phyloP scores from a whole-genome alignment of 1,284 basidiomycete species.

The Trametes sp. region DNA sequence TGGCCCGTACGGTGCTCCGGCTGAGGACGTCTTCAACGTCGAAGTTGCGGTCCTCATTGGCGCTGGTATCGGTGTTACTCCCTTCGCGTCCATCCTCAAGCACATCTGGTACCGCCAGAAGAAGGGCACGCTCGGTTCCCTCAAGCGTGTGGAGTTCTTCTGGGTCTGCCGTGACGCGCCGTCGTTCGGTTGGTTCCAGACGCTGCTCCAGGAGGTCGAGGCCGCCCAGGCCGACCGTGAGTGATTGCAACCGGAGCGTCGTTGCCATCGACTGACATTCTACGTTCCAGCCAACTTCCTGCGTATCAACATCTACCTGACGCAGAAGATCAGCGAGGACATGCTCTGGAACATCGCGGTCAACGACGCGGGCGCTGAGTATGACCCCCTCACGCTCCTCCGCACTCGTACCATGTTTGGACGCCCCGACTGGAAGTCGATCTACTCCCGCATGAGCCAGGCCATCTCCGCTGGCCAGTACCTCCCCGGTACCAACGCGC shows the following conservation, averaged over 20 bases:
- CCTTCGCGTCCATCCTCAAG: conserved; percentile 91
- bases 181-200: conserved; percentile 95
- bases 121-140: conserved; percentile 73
- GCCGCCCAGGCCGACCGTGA: conserved; percentile 83
- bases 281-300: conserved; percentile 77
- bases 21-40: conserved; percentile 87
- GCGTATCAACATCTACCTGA: conserved; percentile 89
- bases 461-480: conserved; percentile 84
- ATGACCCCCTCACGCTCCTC: conserved; percentile 86
- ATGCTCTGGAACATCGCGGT: conserved; percentile 92
- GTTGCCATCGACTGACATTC: conserved; percentile 11
- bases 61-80: conserved; percentile 90
- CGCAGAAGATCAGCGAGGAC: conserved; percentile 84
- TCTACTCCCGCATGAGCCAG: conserved; percentile 75
- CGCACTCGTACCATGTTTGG: conserved; percentile 88
- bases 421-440: conserved; percentile 84
- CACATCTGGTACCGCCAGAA: conserved; percentile 93
- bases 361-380: conserved; percentile 82
- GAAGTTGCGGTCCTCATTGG: conserved; percentile 89
- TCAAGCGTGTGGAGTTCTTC: conserved; percentile 89
- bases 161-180: conserved; percentile 90
- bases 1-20: conserved; percentile 88
- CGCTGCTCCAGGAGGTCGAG: conserved; percentile 84
- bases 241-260: conserved; percentile 40
- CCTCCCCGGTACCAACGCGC: conserved; percentile 77